Conservation (phyloP, 192 early-diverging fungal species). For the Umbelopsis sp. region DNA sequence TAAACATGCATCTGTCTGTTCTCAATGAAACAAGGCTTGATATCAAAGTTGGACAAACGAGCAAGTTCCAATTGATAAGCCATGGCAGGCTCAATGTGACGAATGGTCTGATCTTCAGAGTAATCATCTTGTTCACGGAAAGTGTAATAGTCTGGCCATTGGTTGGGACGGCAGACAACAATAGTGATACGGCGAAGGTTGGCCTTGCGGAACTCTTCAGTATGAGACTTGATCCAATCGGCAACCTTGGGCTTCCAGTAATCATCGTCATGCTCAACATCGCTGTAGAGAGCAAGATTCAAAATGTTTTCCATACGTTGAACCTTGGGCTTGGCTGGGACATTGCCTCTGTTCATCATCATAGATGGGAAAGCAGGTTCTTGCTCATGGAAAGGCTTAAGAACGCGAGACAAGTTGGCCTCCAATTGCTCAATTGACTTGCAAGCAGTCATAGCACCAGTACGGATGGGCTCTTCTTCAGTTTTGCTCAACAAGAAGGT, state of each 20-base stretch:
- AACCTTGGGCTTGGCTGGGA: conserved; percentile 21
- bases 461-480: conserved; percentile 74
- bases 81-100: conserved; percentile 97
- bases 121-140: conserved; percentile 89
- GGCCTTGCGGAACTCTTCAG: conserved; percentile 67
- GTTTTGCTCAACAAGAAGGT: conserved; percentile 75
- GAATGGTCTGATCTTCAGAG: conserved; percentile 90
- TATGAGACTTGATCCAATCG: conserved; percentile 62
- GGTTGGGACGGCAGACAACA: conserved; percentile 80
- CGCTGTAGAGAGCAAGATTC: conserved; percentile 80
- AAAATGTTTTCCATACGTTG: conserved; percentile 75
- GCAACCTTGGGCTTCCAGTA: conserved; percentile 66
- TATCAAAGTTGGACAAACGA: conserved; percentile 91
- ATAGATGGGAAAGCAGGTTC: conserved; percentile 41
- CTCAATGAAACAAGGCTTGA: conserved; percentile 93
- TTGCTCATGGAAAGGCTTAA: conserved; percentile 61
- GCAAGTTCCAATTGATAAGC: conserved; percentile 96
- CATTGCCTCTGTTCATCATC: conserved; percentile 20
- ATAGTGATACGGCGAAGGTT: conserved; percentile 89
- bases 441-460: conserved; percentile 85
- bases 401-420: conserved; percentile 56
- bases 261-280: conserved; percentile 68
- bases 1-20: conserved; percentile 97
- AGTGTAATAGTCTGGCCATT: conserved; percentile 93
- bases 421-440: conserved; percentile 72